Conservation (phyloP, 139 green algal genomes). For the Parachlorella kessleri region DNA sequence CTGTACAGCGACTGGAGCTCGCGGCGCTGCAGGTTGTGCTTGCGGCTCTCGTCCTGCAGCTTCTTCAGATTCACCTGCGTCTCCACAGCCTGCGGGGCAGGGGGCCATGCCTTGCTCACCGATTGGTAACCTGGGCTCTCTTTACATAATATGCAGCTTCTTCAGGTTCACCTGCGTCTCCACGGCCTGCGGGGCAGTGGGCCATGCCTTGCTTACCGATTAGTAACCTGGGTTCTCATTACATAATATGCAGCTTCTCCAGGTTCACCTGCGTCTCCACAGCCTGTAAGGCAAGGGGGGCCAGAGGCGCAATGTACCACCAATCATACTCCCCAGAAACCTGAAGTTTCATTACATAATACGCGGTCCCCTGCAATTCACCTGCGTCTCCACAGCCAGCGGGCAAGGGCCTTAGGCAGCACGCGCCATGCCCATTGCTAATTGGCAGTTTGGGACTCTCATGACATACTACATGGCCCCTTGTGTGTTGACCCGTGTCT, state of each 20-base stretch:
- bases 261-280: constrained; percentile 52
- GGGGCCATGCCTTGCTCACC: too few species aligned
- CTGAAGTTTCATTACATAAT: too few species aligned
- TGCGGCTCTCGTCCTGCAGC: constrained; percentile 30
- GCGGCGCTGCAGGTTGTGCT: constrained; percentile 30
- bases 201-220: too few species aligned
- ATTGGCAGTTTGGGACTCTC: too few species aligned
- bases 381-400: constrained; percentile 47
- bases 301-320: too few species aligned
- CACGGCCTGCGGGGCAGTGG: constrained; percentile 30
- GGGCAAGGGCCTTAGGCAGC: not conserved
- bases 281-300: constrained; percentile 23
- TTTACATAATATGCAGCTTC: too few species aligned
- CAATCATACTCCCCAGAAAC: too few species aligned
- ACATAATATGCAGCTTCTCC: constrained; percentile 43
- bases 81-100: constrained; percentile 37
- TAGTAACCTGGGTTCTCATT: too few species aligned
- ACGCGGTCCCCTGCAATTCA: constrained; percentile 46
- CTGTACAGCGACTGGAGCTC: constrained; percentile 36
- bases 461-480: too few species aligned
- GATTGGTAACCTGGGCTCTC: too few species aligned
- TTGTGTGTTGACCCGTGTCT: too few species aligned
- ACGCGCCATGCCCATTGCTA: not conserved
- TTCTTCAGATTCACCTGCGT: constrained; percentile 46
- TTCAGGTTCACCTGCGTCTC: constrained; percentile 51